phyloP scores from a whole-genome alignment of 1,284 basidiomycete genomes.

The Sanghuangporus sanghuang region DNA sequence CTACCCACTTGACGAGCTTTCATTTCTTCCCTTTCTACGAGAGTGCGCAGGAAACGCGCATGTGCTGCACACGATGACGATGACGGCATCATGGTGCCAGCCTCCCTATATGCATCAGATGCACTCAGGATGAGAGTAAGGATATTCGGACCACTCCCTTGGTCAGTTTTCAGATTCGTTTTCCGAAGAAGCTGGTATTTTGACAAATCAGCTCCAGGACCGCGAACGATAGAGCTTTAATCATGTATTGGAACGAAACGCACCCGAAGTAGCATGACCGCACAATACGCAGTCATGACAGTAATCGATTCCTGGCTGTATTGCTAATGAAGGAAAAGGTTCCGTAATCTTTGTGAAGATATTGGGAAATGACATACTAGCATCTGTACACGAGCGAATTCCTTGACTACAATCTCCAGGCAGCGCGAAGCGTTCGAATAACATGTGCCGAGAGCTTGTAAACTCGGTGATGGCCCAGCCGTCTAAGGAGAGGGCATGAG shows the following conservation, averaged over 20 bases:
- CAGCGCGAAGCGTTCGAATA: slow-evolving; percentile 66
- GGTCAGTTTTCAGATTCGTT: slow-evolving; percentile 48
- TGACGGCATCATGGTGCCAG: slow-evolving; percentile 53
- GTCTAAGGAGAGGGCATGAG: slow-evolving; percentile 15
- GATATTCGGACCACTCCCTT: slow-evolving; percentile 55
- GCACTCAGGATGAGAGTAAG: slow-evolving; percentile 58
- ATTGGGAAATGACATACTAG: slow-evolving; percentile 45
- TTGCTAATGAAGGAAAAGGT: slow-evolving; percentile 38
- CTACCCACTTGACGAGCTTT: slow-evolving; percentile 41
- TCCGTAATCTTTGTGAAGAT: neutral
- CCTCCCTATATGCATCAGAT: slow-evolving; percentile 70
- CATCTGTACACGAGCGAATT: slow-evolving; percentile 69
- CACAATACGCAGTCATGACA: slow-evolving; percentile 79
- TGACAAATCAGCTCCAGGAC: neutral
- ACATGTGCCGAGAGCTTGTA: slow-evolving; percentile 66
- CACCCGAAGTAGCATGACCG: slow-evolving; percentile 71
- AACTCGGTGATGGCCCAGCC: slow-evolving; percentile 46
- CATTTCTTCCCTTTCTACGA: slow-evolving; percentile 60
- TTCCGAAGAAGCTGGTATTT: slow-evolving; percentile 54
- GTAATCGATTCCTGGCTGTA: slow-evolving; percentile 79
- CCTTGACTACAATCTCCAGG: slow-evolving; percentile 61
- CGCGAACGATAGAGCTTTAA: neutral
- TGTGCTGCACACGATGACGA: slow-evolving; percentile 62
- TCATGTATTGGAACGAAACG: slow-evolving; percentile 18
- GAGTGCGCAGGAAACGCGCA: slow-evolving; percentile 66